Conservation (phyloP, 2,329 filamentous ascomycete genomes). For the Hymenoscyphus repandus region DNA sequence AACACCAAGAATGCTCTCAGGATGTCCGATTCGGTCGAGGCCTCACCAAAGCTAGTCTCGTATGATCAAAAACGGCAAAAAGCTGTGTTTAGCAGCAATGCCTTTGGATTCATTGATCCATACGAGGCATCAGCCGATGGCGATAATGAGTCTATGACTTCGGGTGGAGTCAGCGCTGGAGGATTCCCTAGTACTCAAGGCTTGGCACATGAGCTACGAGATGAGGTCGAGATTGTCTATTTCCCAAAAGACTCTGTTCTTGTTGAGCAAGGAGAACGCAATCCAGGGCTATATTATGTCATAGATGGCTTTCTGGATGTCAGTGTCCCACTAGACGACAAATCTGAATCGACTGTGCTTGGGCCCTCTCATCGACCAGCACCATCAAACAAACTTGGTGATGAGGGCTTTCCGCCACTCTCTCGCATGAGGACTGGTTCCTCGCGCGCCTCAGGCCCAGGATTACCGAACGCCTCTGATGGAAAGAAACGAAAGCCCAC, state of each 20-base stretch:
- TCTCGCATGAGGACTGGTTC: slow-evolving; percentile 40
- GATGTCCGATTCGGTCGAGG: slow-evolving; percentile 72
- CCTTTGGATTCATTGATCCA: slow-evolving; percentile 85
- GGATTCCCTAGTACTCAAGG: slow-evolving; percentile 56
- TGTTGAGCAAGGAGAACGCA: slow-evolving; percentile 95
- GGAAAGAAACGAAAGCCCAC: slow-evolving; percentile 38
- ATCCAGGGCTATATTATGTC: slow-evolving; percentile 94
- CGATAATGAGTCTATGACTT: slow-evolving; percentile 81
- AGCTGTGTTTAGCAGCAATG: slow-evolving; percentile 71
- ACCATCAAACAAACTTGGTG: slow-evolving; percentile 17
- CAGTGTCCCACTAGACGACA: slow-evolving; percentile 63
- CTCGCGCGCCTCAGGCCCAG: slow-evolving; percentile 26
- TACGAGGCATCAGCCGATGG: slow-evolving; percentile 74
- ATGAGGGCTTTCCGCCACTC: slow-evolving; percentile 40
- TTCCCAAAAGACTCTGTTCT: slow-evolving; percentile 92
- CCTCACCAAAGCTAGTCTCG: slow-evolving; percentile 77
- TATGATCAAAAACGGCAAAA: slow-evolving; percentile 79
- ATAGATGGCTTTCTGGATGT: slow-evolving; percentile 96
- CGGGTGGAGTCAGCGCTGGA: slow-evolving; percentile 57
- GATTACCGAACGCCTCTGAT: slow-evolving; percentile 23
- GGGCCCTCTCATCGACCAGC: slow-evolving; percentile 22
- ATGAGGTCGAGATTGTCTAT: slow-evolving; percentile 95
- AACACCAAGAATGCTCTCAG: slow-evolving; percentile 59
- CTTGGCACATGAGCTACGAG: slow-evolving; percentile 73
- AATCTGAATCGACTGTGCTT: slow-evolving; percentile 26